phyloP scores from a whole-genome alignment of 2,329 filamentous ascomycete species.

The Incumbomyces delicatus region DNA sequence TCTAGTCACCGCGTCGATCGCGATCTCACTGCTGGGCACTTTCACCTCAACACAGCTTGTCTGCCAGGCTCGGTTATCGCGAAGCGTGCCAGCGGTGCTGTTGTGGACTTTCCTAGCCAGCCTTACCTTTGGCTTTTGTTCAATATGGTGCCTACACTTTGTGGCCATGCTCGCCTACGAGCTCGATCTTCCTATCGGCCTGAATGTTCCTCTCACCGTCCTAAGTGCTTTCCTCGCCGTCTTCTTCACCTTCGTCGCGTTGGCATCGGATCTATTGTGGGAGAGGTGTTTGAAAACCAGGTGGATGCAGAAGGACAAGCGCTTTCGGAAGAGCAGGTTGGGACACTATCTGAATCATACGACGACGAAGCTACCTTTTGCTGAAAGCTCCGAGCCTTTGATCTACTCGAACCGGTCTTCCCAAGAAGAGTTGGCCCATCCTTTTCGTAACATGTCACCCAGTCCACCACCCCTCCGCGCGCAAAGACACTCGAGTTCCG shows the following conservation, averaged over 20 bases:
- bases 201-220: slow-evolving; percentile 22
- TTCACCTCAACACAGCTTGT: slow-evolving; percentile 27
- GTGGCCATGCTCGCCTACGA: slow-evolving; percentile 27
- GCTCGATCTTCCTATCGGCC: slow-evolving; percentile 23
- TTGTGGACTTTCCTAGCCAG: slow-evolving; percentile 24
- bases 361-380: not conserved
- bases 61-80: slow-evolving; percentile 25
- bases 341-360: not conserved
- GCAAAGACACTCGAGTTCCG: not conserved
- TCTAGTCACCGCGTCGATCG: slow-evolving; percentile 24
- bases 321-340: slow-evolving; percentile 1
- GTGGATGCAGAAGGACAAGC: slow-evolving; percentile 5
- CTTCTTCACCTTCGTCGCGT: slow-evolving; percentile 17
- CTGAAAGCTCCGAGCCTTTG: slow-evolving; percentile 12
- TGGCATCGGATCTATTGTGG: slow-evolving; percentile 23
- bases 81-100: slow-evolving; percentile 22
- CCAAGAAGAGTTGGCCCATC: not conserved
- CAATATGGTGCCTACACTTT: slow-evolving; percentile 26
- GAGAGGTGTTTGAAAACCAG: slow-evolving; percentile 16
- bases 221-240: slow-evolving; percentile 20
- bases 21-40: slow-evolving; percentile 25
- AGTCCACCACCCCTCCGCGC: not conserved
- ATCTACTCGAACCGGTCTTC: not conserved
- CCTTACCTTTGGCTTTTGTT: slow-evolving; percentile 26
- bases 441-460: not conserved